These are phyloP conservation scores for Fusarium sp. DNA, from an alignment of 2,329 filamentous ascomycete genomes.

Conservation along the genomic window DNA sequence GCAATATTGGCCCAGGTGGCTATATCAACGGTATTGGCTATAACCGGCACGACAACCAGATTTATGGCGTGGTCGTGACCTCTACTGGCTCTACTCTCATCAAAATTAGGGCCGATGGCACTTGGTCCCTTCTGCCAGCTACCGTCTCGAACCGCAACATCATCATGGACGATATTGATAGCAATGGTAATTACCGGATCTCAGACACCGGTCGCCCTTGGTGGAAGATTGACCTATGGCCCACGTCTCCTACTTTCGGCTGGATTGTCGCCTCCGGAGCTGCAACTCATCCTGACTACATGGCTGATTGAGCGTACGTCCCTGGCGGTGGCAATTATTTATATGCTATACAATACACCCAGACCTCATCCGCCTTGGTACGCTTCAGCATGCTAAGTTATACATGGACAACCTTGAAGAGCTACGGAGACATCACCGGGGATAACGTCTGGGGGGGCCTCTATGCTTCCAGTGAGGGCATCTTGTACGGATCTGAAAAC, in stretches of 20 bases:
- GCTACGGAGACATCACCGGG: slow-evolving; percentile 21
- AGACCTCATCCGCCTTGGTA: slow-evolving; percentile 20
- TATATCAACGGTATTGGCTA: slow-evolving; percentile 44
- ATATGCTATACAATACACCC: slow-evolving; percentile 33
- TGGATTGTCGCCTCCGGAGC: slow-evolving; percentile 38
- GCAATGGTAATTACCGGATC: slow-evolving; percentile 42
- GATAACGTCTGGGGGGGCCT: slow-evolving; percentile 40
- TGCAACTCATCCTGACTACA: slow-evolving; percentile 11
- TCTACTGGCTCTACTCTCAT: slow-evolving; percentile 39
- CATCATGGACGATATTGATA: slow-evolving; percentile 46
- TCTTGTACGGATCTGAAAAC: slow-evolving; percentile 40
- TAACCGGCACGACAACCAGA: slow-evolving; percentile 41
- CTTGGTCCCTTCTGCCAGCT: slow-evolving; percentile 28
- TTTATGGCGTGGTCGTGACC: slow-evolving; percentile 37
- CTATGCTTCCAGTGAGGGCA: slow-evolving; percentile 40
- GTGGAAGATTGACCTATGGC: slow-evolving; percentile 45
- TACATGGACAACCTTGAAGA: slow-evolving; percentile 35
- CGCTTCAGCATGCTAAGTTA: slow-evolving; percentile 42
- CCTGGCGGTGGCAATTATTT: slow-evolving; percentile 47
- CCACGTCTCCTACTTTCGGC: slow-evolving; percentile 38
- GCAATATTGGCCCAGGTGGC: slow-evolving; percentile 37
- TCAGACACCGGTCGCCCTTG: slow-evolving; percentile 40
- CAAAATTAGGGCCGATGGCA: slow-evolving; percentile 40
- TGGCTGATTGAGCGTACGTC: slow-evolving; percentile 45
- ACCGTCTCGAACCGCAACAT: slow-evolving; percentile 34